Conservation (phyloP, 495 filamentous ascomycete species). For the Zalerion maritima region DNA sequence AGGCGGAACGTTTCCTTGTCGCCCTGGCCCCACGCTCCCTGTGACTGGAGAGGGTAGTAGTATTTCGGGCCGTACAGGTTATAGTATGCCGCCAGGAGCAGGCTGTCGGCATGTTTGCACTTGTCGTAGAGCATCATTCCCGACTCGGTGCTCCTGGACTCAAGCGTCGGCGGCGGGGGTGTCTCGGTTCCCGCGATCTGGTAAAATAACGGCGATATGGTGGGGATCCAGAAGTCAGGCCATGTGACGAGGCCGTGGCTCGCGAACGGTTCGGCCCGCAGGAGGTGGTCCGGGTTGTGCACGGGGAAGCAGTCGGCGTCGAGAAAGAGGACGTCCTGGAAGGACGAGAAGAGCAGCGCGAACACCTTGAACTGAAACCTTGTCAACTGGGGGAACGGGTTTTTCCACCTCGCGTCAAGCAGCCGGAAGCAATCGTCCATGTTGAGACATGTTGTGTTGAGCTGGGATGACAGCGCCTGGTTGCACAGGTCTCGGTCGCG, state of each 20-base stretch:
- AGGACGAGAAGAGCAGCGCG: slow-evolving; percentile 44
- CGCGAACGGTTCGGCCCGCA: slow-evolving; percentile 35
- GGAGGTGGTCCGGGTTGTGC: slow-evolving; percentile 33
- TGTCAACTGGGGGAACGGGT: slow-evolving; percentile 5
- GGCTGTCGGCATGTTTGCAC: slow-evolving; percentile 30
- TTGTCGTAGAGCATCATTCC: slow-evolving; percentile 45
- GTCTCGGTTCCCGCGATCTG: slow-evolving; percentile 32
- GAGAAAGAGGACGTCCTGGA: slow-evolving; percentile 46
- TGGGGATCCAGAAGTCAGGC: slow-evolving; percentile 48
- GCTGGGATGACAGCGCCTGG: slow-evolving; percentile 28
- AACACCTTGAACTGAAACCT: slow-evolving; percentile 48
- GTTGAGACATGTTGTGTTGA: slow-evolving; percentile 36
- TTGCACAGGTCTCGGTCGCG: slow-evolving; percentile 41
- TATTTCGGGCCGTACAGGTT: slow-evolving; percentile 44
- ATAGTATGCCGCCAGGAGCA: slow-evolving; percentile 48
- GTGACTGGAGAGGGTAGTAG: slow-evolving; percentile 44
- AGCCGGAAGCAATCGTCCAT: slow-evolving; percentile 7
- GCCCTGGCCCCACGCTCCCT: slow-evolving; percentile 41
- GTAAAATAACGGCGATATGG: slow-evolving; percentile 38
- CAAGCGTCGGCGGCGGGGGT: slow-evolving; percentile 22
- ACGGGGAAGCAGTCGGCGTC: slow-evolving; percentile 45
- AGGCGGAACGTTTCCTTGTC: slow-evolving; percentile 53
- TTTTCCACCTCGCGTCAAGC: too few relatives aligned
- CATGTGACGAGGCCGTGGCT: slow-evolving; percentile 41
- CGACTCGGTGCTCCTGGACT: slow-evolving; percentile 31